Percentiles rank a stretch among this genome's conserved stretches.
Evolutionary conservation across 2,329 filamentous ascomycete genomes (phyloP).

Genomic region (Paramyrothecium roridum): DNA sequence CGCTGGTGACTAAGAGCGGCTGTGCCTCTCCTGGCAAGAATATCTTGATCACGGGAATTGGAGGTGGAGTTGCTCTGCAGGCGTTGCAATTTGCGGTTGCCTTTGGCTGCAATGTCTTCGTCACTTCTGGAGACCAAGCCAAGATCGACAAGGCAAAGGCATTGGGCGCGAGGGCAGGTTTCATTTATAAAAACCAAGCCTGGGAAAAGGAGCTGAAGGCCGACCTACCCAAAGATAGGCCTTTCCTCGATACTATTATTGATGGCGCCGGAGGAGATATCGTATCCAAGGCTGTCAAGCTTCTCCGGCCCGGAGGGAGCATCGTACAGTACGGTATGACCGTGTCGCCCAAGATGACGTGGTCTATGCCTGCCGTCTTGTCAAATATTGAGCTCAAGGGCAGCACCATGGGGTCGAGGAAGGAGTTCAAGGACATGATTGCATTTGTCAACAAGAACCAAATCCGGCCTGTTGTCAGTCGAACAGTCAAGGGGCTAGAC

Average conservation of each 20-base stretch:
- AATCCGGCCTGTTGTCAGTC: slow-evolving; percentile 75
- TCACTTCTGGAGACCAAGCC: slow-evolving; percentile 69
- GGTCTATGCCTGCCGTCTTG: slow-evolving; percentile 77
- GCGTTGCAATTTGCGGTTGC: slow-evolving; percentile 76
- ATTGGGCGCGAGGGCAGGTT: slow-evolving; percentile 78
- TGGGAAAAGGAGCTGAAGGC: slow-evolving; percentile 77
- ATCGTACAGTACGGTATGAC: slow-evolving; percentile 93
- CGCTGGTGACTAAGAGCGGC: slow-evolving; percentile 73
- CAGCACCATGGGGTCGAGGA: slow-evolving; percentile 85
- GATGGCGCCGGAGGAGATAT: slow-evolving; percentile 90
- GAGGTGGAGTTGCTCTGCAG: slow-evolving; percentile 85
- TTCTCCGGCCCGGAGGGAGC: slow-evolving; percentile 81
- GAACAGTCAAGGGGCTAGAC: slow-evolving; percentile 68
- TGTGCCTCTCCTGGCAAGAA: slow-evolving; percentile 65
- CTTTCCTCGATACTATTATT: slow-evolving; percentile 76
- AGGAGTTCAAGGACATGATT: slow-evolving; percentile 90
- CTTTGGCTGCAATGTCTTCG: slow-evolving; percentile 73
- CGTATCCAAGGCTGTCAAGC: slow-evolving; percentile 60
- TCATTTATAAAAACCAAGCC: slow-evolving; percentile 70
- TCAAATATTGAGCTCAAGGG: slow-evolving; percentile 86
- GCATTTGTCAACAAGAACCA: slow-evolving; percentile 71
- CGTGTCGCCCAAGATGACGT: slow-evolving; percentile 77
- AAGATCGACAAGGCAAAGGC: slow-evolving; percentile 72
- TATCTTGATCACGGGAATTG: slow-evolving; percentile 85
- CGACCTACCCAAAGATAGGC: slow-evolving; percentile 61